Base-by-base conservation (phyloP, 2,329 filamentous ascomycete genomes). In the Teratosphaeria zuluensis region DNA sequence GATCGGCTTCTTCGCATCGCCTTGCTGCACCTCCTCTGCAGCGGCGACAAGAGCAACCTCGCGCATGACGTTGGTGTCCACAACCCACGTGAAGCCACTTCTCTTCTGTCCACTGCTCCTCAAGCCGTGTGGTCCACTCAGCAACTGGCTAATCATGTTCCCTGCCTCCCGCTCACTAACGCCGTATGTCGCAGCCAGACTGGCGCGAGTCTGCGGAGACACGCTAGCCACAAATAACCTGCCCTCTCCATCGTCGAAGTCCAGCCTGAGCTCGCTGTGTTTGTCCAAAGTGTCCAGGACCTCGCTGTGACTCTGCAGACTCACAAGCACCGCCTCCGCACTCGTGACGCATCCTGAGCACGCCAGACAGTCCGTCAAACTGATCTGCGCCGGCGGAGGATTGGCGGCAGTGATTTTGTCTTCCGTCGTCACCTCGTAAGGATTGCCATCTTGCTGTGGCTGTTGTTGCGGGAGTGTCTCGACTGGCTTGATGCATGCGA, bases 281-380 rank as follows among this genome's bases (percentile, higher is more conserved):
- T 83, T 79, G 70, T 96, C 90, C 33, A 99, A 82, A 4, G 89
- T 87, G 60, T 83, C 84, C 54, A 99, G 80, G 7, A 99, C 92
- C 75, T 99, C 94, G 42, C 86, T 84, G 74, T 99, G 94, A 65
- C 90, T 95, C 75, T 99, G 94, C 57, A 99, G 77, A 59, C 89
- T 94, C 56, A 99, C 91, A 51, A 99, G 84, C n/a, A 99, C 90
- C 16, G 94, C 94, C 76, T 99, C 94, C 53, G 94, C 94, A 5
- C 92, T 96, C 21, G 94, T 99, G 56, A 99, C 94, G 73, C 94
- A 99, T 56, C 94, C 94, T 9, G 94, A 96, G 75, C 94, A 99
- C 56, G 94, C 94, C 55, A 99, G 86, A 70, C 94, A 99, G 75
- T 99, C 94, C 6, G 94, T 97, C 61, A 99, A 83, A 54, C 92